Evolutionary conservation across 169 alveolate species (phyloP), one percentile per base, ranked within the genome.

Genomic region (Plasmodium billcollinsi): DNA sequence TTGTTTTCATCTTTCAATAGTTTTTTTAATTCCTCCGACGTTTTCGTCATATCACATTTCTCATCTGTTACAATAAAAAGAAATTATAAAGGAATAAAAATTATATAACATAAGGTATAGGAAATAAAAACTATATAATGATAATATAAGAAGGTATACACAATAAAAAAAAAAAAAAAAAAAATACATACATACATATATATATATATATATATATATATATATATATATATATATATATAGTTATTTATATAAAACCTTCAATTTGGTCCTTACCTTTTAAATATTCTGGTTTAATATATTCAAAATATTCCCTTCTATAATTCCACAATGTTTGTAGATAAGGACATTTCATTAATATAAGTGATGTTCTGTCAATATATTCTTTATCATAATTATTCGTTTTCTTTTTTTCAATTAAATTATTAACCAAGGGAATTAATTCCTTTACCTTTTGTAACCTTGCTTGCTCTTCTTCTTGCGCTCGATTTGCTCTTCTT

Each of bases 241-340:
- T 14, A 54, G 3, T 67, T 67, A n/a, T 15, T 43, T 26, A 12
- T 47, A 15, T 54, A n/a, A 20, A 11, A 11, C 62, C 43, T 18
- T 56, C 12, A 63, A 8, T 43, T 14, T 59, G 20, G 5, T 54
- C 1, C 24, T 59, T 24, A 11, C n/a, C 62, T 15, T 61, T 43
- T 33, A 74, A 6, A 20, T 74, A 33, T 18, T 29, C 39, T 54
- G 52, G 45, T 80, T 54, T 56, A 24, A 80, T 29, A 14, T 18
- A 80, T 72, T 80, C 90, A 80, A 80, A 69, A 80, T 80, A 80
- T 63, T 80, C 85, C 73, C 56, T 80, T 62, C 83, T 67, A 52
- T 67, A 80, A 69, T 80, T 80, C 90, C 90, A 80, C 39, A 80
- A 69, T 12, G 90, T 80, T 49, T 80, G 85, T 8, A 80, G 12